phyloP scores from a whole-genome alignment of 176 grass and related monocot genomes.

The maize (Zea mays) region DNA sequence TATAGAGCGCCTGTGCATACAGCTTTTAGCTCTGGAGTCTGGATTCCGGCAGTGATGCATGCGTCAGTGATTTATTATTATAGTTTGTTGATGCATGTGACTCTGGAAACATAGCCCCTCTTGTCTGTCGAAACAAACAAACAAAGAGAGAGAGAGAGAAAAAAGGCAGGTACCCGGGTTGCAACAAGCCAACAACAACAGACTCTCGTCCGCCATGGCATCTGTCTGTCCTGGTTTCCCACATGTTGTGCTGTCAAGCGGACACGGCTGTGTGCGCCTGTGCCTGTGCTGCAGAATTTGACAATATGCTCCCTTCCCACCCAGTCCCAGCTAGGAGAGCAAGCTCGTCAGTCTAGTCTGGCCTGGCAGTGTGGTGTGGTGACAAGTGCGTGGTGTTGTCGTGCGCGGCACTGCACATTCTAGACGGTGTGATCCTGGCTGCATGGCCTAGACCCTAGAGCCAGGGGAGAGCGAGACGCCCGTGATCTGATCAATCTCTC shows the following conservation, averaged over 20 bases:
- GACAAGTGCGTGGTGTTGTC: conserved; percentile 17
- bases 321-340: neutral
- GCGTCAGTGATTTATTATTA: neutral
- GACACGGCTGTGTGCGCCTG: neutral
- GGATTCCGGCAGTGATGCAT: conserved; percentile 6
- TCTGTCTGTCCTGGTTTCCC: neutral
- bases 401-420: conserved; percentile 27
- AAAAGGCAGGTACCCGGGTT: neutral
- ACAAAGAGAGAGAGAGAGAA: neutral
- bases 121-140: neutral
- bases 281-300: conserved; percentile 9
- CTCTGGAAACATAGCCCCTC: conserved; percentile 6
- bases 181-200: conserved; percentile 5
- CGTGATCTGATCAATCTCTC: conserved; percentile 31
- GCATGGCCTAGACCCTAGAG: neutral
- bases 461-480: conserved; percentile 2
- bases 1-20: conserved; percentile 20
- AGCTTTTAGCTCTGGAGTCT: conserved; percentile 18
- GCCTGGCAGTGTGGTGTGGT: neutral
- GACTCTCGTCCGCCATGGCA: neutral
- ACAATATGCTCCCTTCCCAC: conserved; percentile 4
- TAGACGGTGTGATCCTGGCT: conserved; percentile 32
- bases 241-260: neutral
- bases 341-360: neutral
- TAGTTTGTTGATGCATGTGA: conserved; percentile 11